Percentiles rank a stretch among this genome's conserved stretches.
Evolutionary conservation across 73 alveolate species (phyloP).

Genomic region (Halteria grandinella): DNA sequence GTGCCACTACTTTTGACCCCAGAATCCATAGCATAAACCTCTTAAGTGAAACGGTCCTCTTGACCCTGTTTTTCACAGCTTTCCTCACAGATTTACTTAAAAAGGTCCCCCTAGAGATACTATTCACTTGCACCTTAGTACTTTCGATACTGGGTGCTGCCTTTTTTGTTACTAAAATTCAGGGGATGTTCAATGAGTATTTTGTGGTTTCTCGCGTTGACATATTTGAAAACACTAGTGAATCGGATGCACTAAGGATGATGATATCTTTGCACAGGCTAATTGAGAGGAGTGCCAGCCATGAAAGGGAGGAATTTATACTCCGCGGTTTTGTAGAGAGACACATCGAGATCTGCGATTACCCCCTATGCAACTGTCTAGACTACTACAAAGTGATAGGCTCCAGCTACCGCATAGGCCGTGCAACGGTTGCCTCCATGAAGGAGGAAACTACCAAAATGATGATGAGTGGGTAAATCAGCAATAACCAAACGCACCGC

Average conservation of each 20-base stretch:
- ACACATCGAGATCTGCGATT: slow-evolving; percentile 59
- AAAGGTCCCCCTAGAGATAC: neutral
- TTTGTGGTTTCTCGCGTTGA: slow-evolving; percentile 29
- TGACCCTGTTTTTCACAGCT: neutral
- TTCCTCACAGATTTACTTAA: slow-evolving; percentile 27
- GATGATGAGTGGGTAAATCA: neutral
- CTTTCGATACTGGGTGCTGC: neutral
- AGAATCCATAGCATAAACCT: slow-evolving; percentile 2
- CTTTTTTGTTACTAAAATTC: neutral
- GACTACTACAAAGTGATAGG: slow-evolving; percentile 50
- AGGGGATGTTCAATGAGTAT: slow-evolving; percentile 9
- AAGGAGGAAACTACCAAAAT: slow-evolving; percentile 27
- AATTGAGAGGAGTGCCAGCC: slow-evolving; percentile 19
- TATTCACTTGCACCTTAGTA: slow-evolving; percentile 1
- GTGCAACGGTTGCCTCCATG: slow-evolving; percentile 48
- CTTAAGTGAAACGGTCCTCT: slow-evolving; percentile 5
- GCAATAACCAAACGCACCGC: slow-evolving; percentile 17
- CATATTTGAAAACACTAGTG: slow-evolving; percentile 26
- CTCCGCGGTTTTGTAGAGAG: slow-evolving; percentile 54
- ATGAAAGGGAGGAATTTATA: slow-evolving; percentile 44
- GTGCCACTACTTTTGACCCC: slow-evolving; percentile 15
- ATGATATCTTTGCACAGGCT: slow-evolving; percentile 46
- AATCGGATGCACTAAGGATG: slow-evolving; percentile 45
- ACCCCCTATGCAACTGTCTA: slow-evolving; percentile 51
- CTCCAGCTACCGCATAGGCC: slow-evolving; percentile 31